phyloP scores from a whole-genome alignment of 306 rosid species.

The Geum urbanum region DNA sequence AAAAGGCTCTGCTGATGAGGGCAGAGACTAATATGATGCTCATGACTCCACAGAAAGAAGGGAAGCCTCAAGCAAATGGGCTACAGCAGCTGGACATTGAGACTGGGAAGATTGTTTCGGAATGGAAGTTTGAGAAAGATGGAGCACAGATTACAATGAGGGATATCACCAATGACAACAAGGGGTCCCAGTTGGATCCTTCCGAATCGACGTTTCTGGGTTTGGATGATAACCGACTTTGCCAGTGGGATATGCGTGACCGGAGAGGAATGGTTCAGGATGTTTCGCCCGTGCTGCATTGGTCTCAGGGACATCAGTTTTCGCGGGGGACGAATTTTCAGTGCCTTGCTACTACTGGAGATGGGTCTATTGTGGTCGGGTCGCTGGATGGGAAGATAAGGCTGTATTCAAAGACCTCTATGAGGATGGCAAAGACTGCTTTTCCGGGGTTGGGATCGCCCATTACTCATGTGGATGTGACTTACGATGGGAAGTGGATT shows the following conservation, averaged over 20 bases:
- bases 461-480: constrained; percentile 77
- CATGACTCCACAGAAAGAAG: constrained; percentile 73
- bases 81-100: constrained; percentile 81
- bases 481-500: constrained; percentile 89
- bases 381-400: constrained; percentile 84
- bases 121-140: constrained; percentile 92
- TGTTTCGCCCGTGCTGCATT: constrained; percentile 59
- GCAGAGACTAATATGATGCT: constrained; percentile 89
- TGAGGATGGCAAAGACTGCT: constrained; percentile 92
- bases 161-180: constrained; percentile 71
- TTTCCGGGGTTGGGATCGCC: constrained; percentile 88
- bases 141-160: constrained; percentile 77
- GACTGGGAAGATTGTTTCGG: constrained; percentile 71
- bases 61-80: constrained; percentile 55
- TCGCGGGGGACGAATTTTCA: constrained; percentile 84
- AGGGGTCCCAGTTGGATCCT: constrained; percentile 83
- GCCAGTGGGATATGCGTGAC: constrained; percentile 94
- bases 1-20: constrained; percentile 66
- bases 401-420: constrained; percentile 75
- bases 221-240: constrained; percentile 86
- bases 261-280: constrained; percentile 64
- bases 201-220: constrained; percentile 87
- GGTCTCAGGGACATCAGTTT: constrained; percentile 89
- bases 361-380: constrained; percentile 88
- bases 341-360: constrained; percentile 82